Base-by-base conservation (phyloP, 2,329 filamentous ascomycete species). In the Claviceps sorghi region DNA sequence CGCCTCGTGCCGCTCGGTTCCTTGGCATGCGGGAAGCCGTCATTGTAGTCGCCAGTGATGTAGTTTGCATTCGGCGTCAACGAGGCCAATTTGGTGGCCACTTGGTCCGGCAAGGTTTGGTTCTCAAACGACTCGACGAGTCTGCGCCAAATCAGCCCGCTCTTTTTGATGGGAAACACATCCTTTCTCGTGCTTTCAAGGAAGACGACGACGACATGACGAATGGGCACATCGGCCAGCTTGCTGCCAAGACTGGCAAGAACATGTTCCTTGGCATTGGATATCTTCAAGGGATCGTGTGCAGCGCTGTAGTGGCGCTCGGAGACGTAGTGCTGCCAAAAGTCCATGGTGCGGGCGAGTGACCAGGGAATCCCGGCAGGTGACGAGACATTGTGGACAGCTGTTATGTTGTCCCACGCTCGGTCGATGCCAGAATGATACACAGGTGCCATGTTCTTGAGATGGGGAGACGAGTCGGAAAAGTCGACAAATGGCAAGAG, bases 151-250 rank as follows among this genome's bases (percentile, higher is more conserved):
- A 72, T 67, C 38, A 68, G 54, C 5, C 66, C 68, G 1, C 64
- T 60, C 52, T 69, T 68, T 40, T 71, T 71, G 29, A 74, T 57
- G 0, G 72, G 71, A 29, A 73, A 74, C 3, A 73, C 65, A 49
- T 74, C 71, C 3, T 67, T 67, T 21, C 71, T 64, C 0, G 70
- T 72, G 44, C 70, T 72, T 52, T 74, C 71, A 2, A 74, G 60
- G n/a, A 70, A 64, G 2, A 74, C 51, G n/a, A 73, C 55, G 13
- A 74, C 58, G 4, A 74, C 61, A 52, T 74, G 70, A 48, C 70
- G 69, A 51, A 74, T 68, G 10, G 65, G 63, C 7, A 71, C 59
- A 1, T 60, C 56, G 8, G 55, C 38, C 6, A 69, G 51, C 42
- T 59, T 60, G 8, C 54, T 56, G 1, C 57, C 57, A 2, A 69